Base-by-base conservation (phyloP, 2,329 filamentous ascomycete species). In the Rachicladosporium sp. region DNA sequence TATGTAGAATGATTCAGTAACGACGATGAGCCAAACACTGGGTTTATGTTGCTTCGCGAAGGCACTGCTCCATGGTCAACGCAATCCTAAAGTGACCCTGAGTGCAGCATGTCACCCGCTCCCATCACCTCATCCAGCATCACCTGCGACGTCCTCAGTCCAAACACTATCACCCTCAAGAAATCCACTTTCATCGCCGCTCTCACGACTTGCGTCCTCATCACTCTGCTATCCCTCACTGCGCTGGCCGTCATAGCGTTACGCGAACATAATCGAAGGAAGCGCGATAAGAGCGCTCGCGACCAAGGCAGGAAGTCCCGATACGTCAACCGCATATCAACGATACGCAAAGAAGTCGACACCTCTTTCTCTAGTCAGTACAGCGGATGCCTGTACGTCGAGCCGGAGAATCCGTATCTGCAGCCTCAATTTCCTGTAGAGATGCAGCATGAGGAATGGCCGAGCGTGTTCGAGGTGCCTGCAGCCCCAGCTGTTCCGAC, bases 381-480 rank as follows among this genome's bases (percentile, higher is more conserved):
- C 36, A 38, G 39, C 6, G 53, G 51, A 2, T 50, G 43, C 27
- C 39, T 46, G 11, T 33, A 44, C n/a, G 43, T 46, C 7, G 40
- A 40, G n/a, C 33, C 42, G 3, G 54, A 57, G 43, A 56, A 53
- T 41, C 53, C 51, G 21, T 48, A 51, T 30, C 43, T 54, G 46
- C 46, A 48, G 4, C 48, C 41, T 31, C 45, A 48, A 4, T 46
- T 45, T 38, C 49, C 53, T 1, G 46, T 56, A 10, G 52, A 52
- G 43, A 43, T 56, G 31, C 45, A 36, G 30, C 15, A 32, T 15
- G 32, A 23, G 10, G 50, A 52, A 9, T 30, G 31, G 23, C 23
- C 23, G 40, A 38, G 46, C 29, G 36, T 52, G 5, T 53, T 47
- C 39, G 50, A 55, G 39, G 46, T 43, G 31, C 47, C 47, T 31